Evolutionary conservation across 139 green algal genomes (phyloP), one percentile per base, ranked within the genome.

Genomic region (Picochlorum costavermella): DNA sequence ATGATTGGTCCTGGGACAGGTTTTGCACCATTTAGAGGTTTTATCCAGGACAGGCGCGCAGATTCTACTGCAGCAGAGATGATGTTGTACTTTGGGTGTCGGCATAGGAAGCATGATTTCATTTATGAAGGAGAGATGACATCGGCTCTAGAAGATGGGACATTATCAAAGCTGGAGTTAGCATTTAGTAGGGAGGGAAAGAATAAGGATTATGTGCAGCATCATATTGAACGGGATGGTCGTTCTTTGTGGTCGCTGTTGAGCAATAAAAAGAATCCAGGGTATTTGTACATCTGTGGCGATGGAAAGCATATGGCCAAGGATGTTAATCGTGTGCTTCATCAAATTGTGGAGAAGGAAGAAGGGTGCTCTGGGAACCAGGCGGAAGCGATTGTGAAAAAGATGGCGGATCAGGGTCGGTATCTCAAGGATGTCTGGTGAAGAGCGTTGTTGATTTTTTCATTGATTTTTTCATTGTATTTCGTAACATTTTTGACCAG

Each of bases 1-100:
- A 97, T 98, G 94, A 76, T 99, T 6, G 93, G 93, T 3, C 93
- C 93, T 0, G 93, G 93, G 70, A 98, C 93, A 0, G 93, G 93
- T 2, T 76, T 98, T 25, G 94, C 94, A 0, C 94, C 94, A 28
- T 99, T 98, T 81, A 72, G 94, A 5, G 94, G 89, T 20, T 99
- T 99, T 74, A 73, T 99, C 37, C 92, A 98, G 81, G 86, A 95
- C 57, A 73, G 90, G 0, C 69, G 77, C 14, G 81, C 71, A 9
- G 62, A 81, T 37, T 12, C 36, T 45, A 25, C 40, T 11, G n/a
- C 16, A 61, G 33, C 9, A 16, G 28, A 63, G 14, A 11, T 82
- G 2, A 43, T 86, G 23, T 76, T 96, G 31, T 96, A 95, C 78
- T 96, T 94, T 68, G 90, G 90, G 36, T 96, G 90, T 77, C 78